These are phyloP conservation scores for Linnemannia zychae DNA, from an alignment of 192 early-diverging fungal genomes.

Conservation along the genomic window DNA sequence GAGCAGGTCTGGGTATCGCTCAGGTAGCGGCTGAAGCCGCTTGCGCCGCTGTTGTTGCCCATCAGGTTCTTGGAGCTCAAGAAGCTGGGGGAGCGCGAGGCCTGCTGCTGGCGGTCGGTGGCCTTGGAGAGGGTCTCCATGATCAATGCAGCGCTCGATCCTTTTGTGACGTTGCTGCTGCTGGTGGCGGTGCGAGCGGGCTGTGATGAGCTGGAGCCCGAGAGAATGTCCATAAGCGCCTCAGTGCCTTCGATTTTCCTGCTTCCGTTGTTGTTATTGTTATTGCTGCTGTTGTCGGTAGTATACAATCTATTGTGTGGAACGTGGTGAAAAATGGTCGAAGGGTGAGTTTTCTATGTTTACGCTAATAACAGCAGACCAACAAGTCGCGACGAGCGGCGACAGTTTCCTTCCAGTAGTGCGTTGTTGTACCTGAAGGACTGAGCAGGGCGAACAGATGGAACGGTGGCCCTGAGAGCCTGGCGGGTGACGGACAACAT, in stretches of 20 bases:
- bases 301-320: slow-evolving; percentile 26
- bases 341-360: background rate
- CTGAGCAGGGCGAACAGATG: slow-evolving; percentile 16
- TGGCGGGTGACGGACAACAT: slow-evolving; percentile 53
- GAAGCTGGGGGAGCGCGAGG: slow-evolving; percentile 10
- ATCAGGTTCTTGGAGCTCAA: slow-evolving; percentile 11
- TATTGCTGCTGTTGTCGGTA: slow-evolving; percentile 22
- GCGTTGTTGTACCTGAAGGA: slow-evolving; percentile 35
- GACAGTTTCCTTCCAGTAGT: background rate
- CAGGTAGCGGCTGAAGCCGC: slow-evolving; percentile 10
- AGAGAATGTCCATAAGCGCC: slow-evolving; percentile 41
- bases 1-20: slow-evolving; percentile 40
- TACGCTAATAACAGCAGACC: background rate
- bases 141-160: slow-evolving; percentile 28
- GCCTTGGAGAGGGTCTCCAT: slow-evolving; percentile 46
- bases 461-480: slow-evolving; percentile 25
- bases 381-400: background rate
- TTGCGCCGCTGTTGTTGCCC: slow-evolving; percentile 3
- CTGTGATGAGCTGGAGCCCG: slow-evolving; percentile 8
- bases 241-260: slow-evolving; percentile 28
- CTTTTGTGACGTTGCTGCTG: slow-evolving; percentile 12
- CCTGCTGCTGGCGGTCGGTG: slow-evolving; percentile 35
- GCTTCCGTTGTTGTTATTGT: slow-evolving; percentile 1
- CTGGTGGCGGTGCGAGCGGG: slow-evolving; percentile 6
- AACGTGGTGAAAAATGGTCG: background rate